Evolutionary conservation across 768 basidiomycete species (phyloP), one percentile per base, ranked within the genome.

Genomic region (Pleurotus ostreatus): DNA sequence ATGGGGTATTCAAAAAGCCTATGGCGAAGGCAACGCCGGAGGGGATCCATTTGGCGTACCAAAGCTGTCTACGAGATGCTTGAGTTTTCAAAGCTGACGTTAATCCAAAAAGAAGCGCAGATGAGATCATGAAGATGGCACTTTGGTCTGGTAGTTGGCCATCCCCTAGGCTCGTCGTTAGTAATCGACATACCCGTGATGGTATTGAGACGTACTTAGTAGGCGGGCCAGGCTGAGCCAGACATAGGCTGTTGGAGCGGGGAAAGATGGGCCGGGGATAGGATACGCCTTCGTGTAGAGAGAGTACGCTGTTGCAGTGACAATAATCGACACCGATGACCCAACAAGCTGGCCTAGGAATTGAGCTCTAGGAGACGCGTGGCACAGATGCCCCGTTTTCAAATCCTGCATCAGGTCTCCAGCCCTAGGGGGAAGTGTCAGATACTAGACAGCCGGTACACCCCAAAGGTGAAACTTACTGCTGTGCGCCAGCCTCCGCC

Each of bases 341-440:
- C 96, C 96, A 55, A 98, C 87, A 48, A 98, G 75, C 69, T 98
- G 93, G 7, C 93, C 92, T 63, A 86, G 95, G 68, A 98, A 97
- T 66, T 96, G 96, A 2, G 93, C 92, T 63, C 92, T 79, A 46
- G 96, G 96, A 20, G 94, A 95, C 7, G 94, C 94, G 60, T 80
- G 82, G 55, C 92, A 82, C n/a, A 98, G 75, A 69, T 97, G 92
- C 0, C 96, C 96, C 2, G 96, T 97, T 74, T 98, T 98, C 57
- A 98, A 75, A 70, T 98, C 96, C 74, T 98, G 96, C 96, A 98
- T 98, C 7, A 98, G 82, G 67, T 98, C 96, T 13, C 94, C 96
- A 5, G 95, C 94, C 69, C 92, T 94, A 11, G 60, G 5, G 45
- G 22, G 44, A 38, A 20, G 55, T 62, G 25, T 55, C 30, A 34